phyloP scores from a whole-genome alignment of 257 asterid genomes.

The Primulina huaijiensis region DNA sequence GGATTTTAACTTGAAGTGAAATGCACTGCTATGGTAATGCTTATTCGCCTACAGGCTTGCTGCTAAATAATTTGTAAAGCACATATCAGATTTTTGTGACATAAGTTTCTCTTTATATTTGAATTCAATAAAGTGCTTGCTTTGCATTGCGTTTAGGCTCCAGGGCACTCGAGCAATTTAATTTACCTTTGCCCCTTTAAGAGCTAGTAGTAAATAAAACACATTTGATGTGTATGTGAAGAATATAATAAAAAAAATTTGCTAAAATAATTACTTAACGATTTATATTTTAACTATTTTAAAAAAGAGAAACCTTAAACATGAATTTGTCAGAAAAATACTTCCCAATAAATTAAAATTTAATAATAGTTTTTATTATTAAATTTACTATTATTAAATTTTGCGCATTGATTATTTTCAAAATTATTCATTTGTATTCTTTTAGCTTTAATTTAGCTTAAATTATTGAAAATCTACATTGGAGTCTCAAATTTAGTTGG shows the following conservation, averaged over 20 bases:
- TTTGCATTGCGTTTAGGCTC: not conserved
- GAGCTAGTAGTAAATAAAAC: too few relatives aligned
- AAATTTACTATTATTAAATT: too few relatives aligned
- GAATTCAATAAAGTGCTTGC: not conserved
- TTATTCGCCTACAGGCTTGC: not conserved
- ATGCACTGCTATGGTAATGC: not conserved
- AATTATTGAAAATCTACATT: too few relatives aligned
- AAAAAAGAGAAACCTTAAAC: not conserved
- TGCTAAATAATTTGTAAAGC: not conserved
- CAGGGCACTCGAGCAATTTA: not conserved
- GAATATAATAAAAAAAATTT: too few relatives aligned
- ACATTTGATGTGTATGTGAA: not conserved
- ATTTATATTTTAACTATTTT: too few relatives aligned
- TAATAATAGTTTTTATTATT: too few relatives aligned
- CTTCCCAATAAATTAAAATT: too few relatives aligned
- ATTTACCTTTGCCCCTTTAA: not conserved
- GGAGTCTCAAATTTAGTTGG: too few relatives aligned
- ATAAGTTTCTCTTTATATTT: not conserved
- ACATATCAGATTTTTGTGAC: not conserved
- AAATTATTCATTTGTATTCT: too few relatives aligned
- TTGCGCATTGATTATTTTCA: not conserved
- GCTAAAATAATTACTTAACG: not conserved
- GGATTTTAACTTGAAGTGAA: too few relatives aligned
- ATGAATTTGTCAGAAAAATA: too few relatives aligned
- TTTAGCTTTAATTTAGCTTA: too few relatives aligned